Evolutionary conservation across 352 stramenopile species (phyloP), one percentile per base, ranked within the genome.

Genomic region (Globisporangium barbulae): DNA sequence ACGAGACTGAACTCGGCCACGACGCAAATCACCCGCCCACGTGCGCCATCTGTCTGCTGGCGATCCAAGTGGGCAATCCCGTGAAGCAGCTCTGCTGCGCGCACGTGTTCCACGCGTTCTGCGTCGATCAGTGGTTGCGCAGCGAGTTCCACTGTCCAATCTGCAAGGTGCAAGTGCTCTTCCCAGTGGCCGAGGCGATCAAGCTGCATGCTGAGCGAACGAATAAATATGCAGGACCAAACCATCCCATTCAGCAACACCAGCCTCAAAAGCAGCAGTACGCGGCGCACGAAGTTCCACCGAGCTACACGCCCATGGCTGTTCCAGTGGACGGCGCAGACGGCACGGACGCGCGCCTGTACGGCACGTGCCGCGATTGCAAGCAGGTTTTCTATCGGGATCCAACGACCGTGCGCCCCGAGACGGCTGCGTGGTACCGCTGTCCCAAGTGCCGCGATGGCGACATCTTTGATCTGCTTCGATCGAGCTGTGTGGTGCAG

Each of bases 381-480:
- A 73, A 76, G 2, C 69, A 75, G n/a, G 72, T 74, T 25, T 93
- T 93, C 65, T 85, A 91, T 39, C 74, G 83, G 4, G 76, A 91
- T 47, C 73, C 67, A 1, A 63, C 45, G 7, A 78, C 73, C 25
- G 69, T 90, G 17, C 77, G 72, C 1, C 81, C 83, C 0, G 80
- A 89, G 35, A 91, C 83, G 4, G 86, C 79, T 50, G 81, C 69
- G 3, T 93, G 81, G 76, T 90, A 88, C 61, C 78, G 83, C 49
- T 93, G 83, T 63, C 63, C 79, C 22, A 67, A 72, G 53, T 93
- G 83, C 61, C 74, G 80, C 33, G 67, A 64, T 5, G 76, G 70
- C 31, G 75, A 91, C 63, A 79, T 80, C 39, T 58, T 83, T 31
- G 65, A 78, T 3, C 74, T 90, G 49, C 44, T 87, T 10, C 77